Conservation (phyloP, 148 eudicot genomes). For the Mesembryanthemum crystallinum region DNA sequence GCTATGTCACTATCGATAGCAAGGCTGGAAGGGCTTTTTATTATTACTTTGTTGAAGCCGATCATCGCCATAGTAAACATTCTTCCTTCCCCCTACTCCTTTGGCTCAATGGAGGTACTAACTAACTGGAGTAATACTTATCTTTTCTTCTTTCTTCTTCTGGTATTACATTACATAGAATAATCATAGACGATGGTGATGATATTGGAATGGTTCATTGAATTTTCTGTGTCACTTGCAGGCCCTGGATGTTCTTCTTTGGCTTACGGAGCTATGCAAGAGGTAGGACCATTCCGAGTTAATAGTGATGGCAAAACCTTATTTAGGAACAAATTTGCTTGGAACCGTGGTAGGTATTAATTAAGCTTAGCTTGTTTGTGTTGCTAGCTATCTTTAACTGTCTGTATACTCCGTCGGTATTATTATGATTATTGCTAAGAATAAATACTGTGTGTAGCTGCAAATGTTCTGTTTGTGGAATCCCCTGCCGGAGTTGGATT, state of each 20-base stretch:
- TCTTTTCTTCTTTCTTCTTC: neutral
- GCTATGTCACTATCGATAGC: slow-evolving; percentile 53
- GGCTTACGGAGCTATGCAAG: slow-evolving; percentile 82
- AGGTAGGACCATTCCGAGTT: slow-evolving; percentile 77
- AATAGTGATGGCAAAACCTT: slow-evolving; percentile 78
- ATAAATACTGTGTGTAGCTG: slow-evolving; percentile 33
- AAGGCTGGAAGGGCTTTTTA: slow-evolving; percentile 47
- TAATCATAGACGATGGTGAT: too few relatives aligned
- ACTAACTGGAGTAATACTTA: too few relatives aligned
- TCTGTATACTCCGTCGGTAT: too few relatives aligned
- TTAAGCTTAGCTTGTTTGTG: neutral
- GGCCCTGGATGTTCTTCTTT: slow-evolving; percentile 91
- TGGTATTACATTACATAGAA: too few relatives aligned
- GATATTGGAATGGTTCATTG: too few relatives aligned
- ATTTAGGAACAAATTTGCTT: slow-evolving; percentile 49
- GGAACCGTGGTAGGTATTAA: slow-evolving; percentile 88
- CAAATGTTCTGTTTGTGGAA: slow-evolving; percentile 35
- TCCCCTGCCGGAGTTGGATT: too few relatives aligned
- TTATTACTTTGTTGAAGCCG: slow-evolving; percentile 59
- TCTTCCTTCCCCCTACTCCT: slow-evolving; percentile 60
- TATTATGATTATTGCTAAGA: neutral
- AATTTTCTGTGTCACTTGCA: slow-evolving; percentile 21
- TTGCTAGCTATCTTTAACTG: neutral
- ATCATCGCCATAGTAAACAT: slow-evolving; percentile 19
- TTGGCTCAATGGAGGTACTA: slow-evolving; percentile 89